Percentiles rank a stretch among this genome's conserved stretches.
phyloP scores from a whole-genome alignment of 768 basidiomycete genomes.

The Inosperma sp. region DNA sequence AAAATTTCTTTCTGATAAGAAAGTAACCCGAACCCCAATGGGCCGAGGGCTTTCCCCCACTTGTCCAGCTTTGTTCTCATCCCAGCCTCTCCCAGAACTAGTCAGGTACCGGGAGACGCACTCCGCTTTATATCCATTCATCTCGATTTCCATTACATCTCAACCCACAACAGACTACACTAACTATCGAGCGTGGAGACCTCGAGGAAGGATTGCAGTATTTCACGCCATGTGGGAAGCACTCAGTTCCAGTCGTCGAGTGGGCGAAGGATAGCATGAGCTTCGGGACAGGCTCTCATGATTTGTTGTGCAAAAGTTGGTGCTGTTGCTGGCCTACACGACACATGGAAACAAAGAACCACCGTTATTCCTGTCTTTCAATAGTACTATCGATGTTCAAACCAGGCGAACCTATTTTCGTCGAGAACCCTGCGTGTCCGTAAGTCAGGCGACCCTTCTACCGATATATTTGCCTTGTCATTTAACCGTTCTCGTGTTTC shows the following conservation, averaged over 20 bases:
- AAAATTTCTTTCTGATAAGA: constrained; percentile 56
- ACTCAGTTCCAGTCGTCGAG: constrained; percentile 56
- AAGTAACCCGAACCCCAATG: constrained; percentile 61
- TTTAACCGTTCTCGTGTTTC: constrained; percentile 4
- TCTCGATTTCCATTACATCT: constrained; percentile 64
- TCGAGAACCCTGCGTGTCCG: constrained; percentile 82
- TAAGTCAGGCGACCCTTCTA: constrained; percentile 27
- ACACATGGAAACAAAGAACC: background rate
- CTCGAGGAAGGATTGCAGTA: constrained; percentile 73
- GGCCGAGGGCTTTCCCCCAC: constrained; percentile 18
- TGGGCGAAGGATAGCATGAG: constrained; percentile 71
- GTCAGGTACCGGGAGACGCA: constrained; percentile 82
- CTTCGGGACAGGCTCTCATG: constrained; percentile 83
- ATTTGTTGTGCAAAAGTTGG: constrained; percentile 79
- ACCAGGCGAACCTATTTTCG: constrained; percentile 73
- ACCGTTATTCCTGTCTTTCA: constrained; percentile 1
- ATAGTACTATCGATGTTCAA: constrained; percentile 66
- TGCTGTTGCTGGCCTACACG: background rate
- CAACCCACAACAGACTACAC: constrained; percentile 32
- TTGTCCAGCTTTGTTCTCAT: constrained; percentile 1
- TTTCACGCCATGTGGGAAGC: constrained; percentile 65
- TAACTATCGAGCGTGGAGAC: constrained; percentile 55
- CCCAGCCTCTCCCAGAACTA: constrained; percentile 27
- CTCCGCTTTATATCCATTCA: constrained; percentile 85
- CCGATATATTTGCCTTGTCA: no score